Evolutionary conservation across 2,329 filamentous ascomycete genomes (phyloP).

Genomic region (Fusarium concolor): DNA sequence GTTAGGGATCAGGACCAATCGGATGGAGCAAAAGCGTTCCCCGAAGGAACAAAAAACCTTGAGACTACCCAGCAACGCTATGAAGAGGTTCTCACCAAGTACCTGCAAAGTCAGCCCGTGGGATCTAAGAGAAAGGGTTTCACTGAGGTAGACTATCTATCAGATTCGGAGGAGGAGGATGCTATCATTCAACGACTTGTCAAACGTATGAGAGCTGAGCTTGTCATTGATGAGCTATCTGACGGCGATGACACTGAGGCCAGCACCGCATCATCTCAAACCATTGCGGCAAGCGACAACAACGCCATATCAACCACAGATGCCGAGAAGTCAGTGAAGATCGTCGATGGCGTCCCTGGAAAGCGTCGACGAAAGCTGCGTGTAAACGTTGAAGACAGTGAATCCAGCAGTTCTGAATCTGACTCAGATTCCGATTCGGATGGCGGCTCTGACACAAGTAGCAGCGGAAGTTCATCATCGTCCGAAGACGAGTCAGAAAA

Average conservation of each 20-base stretch:
- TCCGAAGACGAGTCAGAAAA: slow-evolving; percentile 51
- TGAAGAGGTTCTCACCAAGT: slow-evolving; percentile 64
- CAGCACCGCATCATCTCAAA: slow-evolving; percentile 49
- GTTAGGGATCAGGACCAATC: slow-evolving; percentile 68
- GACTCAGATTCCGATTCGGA: slow-evolving; percentile 52
- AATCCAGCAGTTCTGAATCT: slow-evolving; percentile 54
- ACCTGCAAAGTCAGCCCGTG: slow-evolving; percentile 54
- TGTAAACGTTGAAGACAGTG: slow-evolving; percentile 57
- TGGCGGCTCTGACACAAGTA: slow-evolving; percentile 49
- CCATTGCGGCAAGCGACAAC: slow-evolving; percentile 47
- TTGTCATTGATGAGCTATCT: slow-evolving; percentile 66
- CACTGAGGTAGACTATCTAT: slow-evolving; percentile 64
- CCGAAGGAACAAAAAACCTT: slow-evolving; percentile 60
- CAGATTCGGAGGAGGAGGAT: slow-evolving; percentile 60
- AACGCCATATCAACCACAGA: slow-evolving; percentile 43
- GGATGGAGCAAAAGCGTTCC: slow-evolving; percentile 60
- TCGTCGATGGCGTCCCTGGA: slow-evolving; percentile 58
- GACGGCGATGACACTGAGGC: slow-evolving; percentile 58
- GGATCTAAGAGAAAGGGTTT: slow-evolving; percentile 62
- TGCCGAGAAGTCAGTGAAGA: slow-evolving; percentile 55
- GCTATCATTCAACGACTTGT: slow-evolving; percentile 66
- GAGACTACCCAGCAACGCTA: slow-evolving; percentile 65
- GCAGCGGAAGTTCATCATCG: slow-evolving; percentile 51
- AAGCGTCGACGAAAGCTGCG: slow-evolving; percentile 66
- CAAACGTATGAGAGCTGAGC: slow-evolving; percentile 73